Conservation (phyloP, 768 basidiomycete genomes). For the Amanita thiersii region DNA sequence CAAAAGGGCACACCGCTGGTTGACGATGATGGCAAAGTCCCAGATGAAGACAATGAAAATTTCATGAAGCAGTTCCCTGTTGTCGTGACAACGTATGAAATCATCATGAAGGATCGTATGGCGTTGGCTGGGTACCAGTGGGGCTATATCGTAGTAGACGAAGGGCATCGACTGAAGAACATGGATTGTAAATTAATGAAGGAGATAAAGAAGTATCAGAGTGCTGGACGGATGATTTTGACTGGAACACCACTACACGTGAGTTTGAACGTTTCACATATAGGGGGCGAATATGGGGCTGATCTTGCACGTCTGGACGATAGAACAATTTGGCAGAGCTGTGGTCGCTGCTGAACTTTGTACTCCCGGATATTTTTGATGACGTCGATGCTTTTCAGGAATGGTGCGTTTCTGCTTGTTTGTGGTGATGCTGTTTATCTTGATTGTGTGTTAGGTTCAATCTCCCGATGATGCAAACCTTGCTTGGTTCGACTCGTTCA, state of each 20-base stretch:
- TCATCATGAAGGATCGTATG: slow-evolving; percentile 76
- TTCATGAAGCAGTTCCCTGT: slow-evolving; percentile 48
- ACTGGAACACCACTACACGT: slow-evolving; percentile 97
- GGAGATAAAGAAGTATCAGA: slow-evolving; percentile 82
- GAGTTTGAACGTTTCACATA: no score
- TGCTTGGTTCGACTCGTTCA: slow-evolving; percentile 50
- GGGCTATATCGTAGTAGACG: slow-evolving; percentile 95
- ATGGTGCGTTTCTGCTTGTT: slow-evolving; percentile 43
- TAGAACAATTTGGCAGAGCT: slow-evolving; percentile 95
- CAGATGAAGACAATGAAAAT: slow-evolving; percentile 14
- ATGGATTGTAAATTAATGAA: slow-evolving; percentile 83
- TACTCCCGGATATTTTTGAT: slow-evolving; percentile 88
- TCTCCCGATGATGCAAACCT: slow-evolving; percentile 52
- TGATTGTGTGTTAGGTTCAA: slow-evolving; percentile 46
- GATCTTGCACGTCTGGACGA: no score
- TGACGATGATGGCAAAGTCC: slow-evolving; percentile 10
- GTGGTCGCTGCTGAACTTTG: slow-evolving; percentile 94
- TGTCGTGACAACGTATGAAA: slow-evolving; percentile 89
- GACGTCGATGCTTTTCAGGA: slow-evolving; percentile 87
- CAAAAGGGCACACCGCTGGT: no score
- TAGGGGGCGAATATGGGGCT: no score
- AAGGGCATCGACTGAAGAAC: slow-evolving; percentile 94
- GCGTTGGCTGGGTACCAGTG: slow-evolving; percentile 58
- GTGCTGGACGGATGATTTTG: slow-evolving; percentile 84
- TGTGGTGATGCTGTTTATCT: not conserved